These are phyloP conservation scores for Suillus subluteus DNA, from an alignment of 768 basidiomycete genomes.

Conservation along the genomic window DNA sequence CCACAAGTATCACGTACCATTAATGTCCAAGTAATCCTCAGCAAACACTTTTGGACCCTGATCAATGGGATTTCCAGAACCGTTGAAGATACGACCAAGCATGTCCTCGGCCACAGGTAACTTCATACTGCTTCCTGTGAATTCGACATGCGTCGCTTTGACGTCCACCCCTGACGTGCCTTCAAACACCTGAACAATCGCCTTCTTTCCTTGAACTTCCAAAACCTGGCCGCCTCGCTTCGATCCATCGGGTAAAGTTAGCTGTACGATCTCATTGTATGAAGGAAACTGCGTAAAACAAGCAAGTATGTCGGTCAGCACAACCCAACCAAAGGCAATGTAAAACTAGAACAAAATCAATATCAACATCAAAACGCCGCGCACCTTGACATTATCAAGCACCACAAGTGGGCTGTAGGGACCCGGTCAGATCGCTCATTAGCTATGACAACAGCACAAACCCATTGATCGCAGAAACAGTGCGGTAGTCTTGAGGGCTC, in stretches of 20 bases:
- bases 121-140: conserved; percentile 98
- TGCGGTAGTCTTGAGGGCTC: conserved; percentile 78
- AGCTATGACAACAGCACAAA: conserved; percentile 39
- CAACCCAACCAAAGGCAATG: conserved; percentile 9
- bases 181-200: conserved; percentile 99
- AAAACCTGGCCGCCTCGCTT: conserved; percentile 97
- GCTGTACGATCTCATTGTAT: conserved; percentile 97
- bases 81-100: conserved; percentile 99
- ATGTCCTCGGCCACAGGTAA: conserved; percentile 98
- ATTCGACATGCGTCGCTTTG: conserved; percentile 95
- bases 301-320: conserved; percentile 19
- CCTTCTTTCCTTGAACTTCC: conserved; percentile 98
- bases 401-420: conserved; percentile 86
- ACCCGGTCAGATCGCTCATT: conserved; percentile 17
- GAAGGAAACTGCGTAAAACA: conserved; percentile 75
- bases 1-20: conserved; percentile 59
- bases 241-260: conserved; percentile 94
- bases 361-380: conserved; percentile 21
- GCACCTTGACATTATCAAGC: conserved; percentile 96
- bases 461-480: conserved; percentile 99
- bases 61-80: conserved; percentile 97
- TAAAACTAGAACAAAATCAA: neutral
- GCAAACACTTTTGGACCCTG: conserved; percentile 99
- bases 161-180: conserved; percentile 98
- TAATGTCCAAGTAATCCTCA: conserved; percentile 99